These are phyloP conservation scores for Trichoderma hamatum DNA, from an alignment of 2,329 filamentous ascomycete species.

Conservation along the genomic window DNA sequence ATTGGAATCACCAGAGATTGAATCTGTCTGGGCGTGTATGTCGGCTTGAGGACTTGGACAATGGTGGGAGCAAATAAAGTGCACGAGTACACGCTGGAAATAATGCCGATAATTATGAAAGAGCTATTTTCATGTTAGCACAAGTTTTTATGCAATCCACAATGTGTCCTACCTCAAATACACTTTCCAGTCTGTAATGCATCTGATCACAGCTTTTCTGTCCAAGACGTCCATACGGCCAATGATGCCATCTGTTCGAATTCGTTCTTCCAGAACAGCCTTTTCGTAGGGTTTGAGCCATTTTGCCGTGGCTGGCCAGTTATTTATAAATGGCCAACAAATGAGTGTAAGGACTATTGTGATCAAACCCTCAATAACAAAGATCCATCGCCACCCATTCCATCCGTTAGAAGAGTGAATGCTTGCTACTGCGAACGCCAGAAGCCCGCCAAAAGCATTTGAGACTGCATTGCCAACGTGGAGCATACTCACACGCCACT, in stretches of 20 bases:
- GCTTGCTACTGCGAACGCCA: conserved; percentile 34
- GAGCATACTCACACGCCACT: conserved; percentile 34
- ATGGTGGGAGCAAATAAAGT: conserved; percentile 18
- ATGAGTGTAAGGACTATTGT: conserved; percentile 8
- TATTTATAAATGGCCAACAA: conserved; percentile 20
- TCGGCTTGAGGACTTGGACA: conserved; percentile 9
- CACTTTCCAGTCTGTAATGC: conserved; percentile 20
- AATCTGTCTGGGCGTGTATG: conserved; percentile 2
- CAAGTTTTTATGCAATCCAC: not conserved
- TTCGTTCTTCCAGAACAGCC: conserved; percentile 8
- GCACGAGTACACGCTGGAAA: conserved; percentile 19
- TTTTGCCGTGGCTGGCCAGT: conserved; percentile 22
- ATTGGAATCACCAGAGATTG: conserved; percentile 20
- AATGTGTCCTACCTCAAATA: not conserved
- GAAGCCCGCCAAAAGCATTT: conserved; percentile 33
- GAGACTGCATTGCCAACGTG: conserved; percentile 34
- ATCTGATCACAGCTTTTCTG: conserved; percentile 2
- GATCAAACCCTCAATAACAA: conserved; percentile 15
- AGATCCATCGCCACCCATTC: conserved; percentile 34
- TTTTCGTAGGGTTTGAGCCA: conserved; percentile 15
- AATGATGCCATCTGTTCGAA: conserved; percentile 13
- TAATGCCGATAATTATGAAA: conserved; percentile 16
- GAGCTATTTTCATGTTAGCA: conserved; percentile 2
- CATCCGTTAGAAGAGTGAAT: conserved; percentile 32
- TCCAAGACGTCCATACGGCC: conserved; percentile 19